A percentile compares a stretch with the other conserved stretches of the same genome.
Conservation (phyloP, 75 land plant species). For the Pinus taeda region DNA sequence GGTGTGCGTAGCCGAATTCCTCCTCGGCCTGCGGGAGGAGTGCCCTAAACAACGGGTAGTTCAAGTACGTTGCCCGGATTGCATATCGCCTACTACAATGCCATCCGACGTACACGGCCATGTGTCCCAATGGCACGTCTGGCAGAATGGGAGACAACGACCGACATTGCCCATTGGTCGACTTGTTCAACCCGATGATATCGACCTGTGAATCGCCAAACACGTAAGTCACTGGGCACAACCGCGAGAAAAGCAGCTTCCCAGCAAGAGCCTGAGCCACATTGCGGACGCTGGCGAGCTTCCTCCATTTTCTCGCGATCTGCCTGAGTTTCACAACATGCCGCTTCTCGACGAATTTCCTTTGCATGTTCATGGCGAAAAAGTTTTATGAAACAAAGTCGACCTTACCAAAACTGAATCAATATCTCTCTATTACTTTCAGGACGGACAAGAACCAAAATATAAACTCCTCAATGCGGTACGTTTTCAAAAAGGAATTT, state of each 20-base stretch:
- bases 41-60: conserved; percentile 30
- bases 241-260: no score
- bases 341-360: conserved; percentile 20
- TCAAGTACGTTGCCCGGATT: conserved; percentile 28
- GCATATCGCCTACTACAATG: conserved; percentile 22
- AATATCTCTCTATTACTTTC: no score
- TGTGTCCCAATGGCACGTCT: conserved; percentile 28
- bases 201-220: no score
- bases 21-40: conserved; percentile 33
- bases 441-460: no score
- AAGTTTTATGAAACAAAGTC: no score
- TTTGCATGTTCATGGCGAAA: not conserved
- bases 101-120: conserved; percentile 47
- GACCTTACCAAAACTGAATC: no score
- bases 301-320: conserved; percentile 51
- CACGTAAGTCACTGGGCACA: no score
- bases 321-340: conserved; percentile 55
- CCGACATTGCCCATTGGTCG: no score
- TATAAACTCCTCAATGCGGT: no score
- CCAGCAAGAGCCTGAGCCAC: not conserved
- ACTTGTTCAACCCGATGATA: no score
- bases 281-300: conserved; percentile 21
- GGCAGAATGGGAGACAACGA: no score
- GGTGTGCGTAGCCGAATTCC: conserved; percentile 36
- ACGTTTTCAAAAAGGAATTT: no score